Evolutionary conservation across 139 green algal genomes (phyloP), one percentile per base, ranked within the genome.

Genomic region (Micromonas pusilla): DNA sequence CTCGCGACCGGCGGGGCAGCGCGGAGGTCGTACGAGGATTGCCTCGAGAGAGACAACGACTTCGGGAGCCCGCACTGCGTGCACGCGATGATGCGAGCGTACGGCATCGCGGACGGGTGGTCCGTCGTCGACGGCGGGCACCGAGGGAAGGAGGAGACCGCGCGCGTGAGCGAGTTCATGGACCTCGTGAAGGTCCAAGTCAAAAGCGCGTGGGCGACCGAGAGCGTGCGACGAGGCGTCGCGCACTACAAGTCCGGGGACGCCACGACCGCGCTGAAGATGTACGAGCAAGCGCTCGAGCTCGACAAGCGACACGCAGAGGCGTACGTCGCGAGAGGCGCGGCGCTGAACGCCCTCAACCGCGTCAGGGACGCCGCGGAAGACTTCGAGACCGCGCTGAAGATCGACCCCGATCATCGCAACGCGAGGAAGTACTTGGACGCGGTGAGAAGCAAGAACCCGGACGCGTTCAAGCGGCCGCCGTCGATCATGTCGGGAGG

Each of bases 211-310:
- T 70, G 63, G 63, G 63, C 63, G 63, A 16, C 9, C 9, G 63
- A 70, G 63, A 70, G 63, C 30, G 30, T 36, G 30, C 63, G 63
- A 6, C 63, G 30, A 13, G 63, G 63, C 13, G 30, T 70, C 30
- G 63, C 9, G 6, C 19, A 31, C 63, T 6, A 6, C 63, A 70
- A 70, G 19, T 16, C 6, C 28, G 63, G 63, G 6, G 30, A 36
- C 30, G 9, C 9, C 63, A 70, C 28, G 9, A 36, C 28, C 13
- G 63, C 63, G 9, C 9, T 70, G 9, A 70, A 70, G 30, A 28
- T 6, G 6, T 70, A 70, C 19, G 63, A 70, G 63, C 63, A 70
- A 36, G 63, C 63, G 28, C 63, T 70, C 63, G 63, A 70, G 63
- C 63, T 70, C 63, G 63, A 70, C 63, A 6, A 6, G 13, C 28